A percentile compares a stretch with the other conserved stretches of the same genome.
Evolutionary conservation across 176 grass and related monocot species (phyloP).

Genomic region (Cenchrus purpureus): DNA sequence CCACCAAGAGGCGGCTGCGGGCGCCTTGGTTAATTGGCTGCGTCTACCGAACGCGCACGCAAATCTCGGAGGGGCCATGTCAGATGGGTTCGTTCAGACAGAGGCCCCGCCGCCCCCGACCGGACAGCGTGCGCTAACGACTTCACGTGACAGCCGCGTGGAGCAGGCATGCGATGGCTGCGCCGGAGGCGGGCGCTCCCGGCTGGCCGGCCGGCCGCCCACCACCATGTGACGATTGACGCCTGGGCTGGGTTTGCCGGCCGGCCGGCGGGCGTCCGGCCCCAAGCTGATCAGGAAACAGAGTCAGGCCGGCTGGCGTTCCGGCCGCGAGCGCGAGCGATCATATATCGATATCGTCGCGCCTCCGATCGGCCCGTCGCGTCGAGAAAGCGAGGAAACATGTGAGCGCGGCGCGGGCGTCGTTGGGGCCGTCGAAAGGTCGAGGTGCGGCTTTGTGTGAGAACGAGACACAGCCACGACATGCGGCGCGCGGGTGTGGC

Average conservation of each 20-base stretch:
- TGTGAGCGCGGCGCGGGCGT: background rate
- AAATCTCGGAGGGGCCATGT: constrained; percentile 35
- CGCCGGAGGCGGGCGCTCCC: no score
- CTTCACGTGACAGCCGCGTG: constrained; percentile 58
- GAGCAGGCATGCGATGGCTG: background rate
- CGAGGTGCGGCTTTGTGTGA: background rate
- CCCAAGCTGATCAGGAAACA: no score
- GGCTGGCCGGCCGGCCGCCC: no score
- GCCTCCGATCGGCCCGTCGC: background rate
- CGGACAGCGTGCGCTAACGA: constrained; percentile 34
- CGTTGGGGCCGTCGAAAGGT: background rate
- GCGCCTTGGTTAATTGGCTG: background rate
- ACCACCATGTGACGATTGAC: no score
- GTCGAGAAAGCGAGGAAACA: constrained; percentile 2
- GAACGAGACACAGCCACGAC: constrained; percentile 36
- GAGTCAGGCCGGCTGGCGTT: background rate
- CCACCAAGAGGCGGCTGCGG: background rate
- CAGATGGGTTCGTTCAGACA: background rate
- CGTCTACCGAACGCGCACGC: constrained; percentile 43
- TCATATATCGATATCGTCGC: no score
- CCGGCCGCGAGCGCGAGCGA: background rate
- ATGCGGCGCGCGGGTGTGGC: constrained; percentile 15
- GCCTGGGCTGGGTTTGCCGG: no score
- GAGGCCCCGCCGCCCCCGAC: background rate
- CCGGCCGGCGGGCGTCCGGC: no score